Evolutionary conservation across 1,284 basidiomycete species (phyloP).

Genomic region (Phellinidium pouzarii): DNA sequence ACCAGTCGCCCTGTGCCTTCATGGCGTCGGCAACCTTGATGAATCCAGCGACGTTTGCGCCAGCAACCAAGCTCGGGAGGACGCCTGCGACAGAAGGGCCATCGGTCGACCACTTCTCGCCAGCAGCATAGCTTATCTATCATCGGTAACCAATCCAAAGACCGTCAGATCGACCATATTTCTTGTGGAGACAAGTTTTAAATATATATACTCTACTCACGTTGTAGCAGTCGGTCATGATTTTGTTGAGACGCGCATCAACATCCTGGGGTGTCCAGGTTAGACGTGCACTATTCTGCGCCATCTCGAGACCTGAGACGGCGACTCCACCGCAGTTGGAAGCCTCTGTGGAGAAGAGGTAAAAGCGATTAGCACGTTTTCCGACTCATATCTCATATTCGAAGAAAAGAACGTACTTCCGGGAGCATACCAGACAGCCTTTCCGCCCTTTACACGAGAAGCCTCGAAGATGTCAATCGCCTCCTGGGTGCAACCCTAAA

Average conservation of each 20-base stretch:
- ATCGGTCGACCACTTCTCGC: conserved; percentile 54
- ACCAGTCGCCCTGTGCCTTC: conserved; percentile 70
- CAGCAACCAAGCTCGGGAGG: conserved; percentile 56
- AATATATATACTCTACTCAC: conserved; percentile 23
- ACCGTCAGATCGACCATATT: conserved; percentile 17
- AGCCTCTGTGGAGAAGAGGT: conserved; percentile 35
- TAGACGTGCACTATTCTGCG: conserved; percentile 68
- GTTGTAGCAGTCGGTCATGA: conserved; percentile 68
- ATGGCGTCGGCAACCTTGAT: conserved; percentile 65
- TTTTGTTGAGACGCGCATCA: conserved; percentile 65
- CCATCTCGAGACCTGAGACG: conserved; percentile 76
- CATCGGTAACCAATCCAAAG: neutral
- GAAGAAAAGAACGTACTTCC: conserved; percentile 40
- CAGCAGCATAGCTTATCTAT: conserved; percentile 52
- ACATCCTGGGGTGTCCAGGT: conserved; percentile 65
- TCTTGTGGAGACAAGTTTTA: conserved; percentile 1
- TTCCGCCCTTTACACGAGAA: conserved; percentile 44
- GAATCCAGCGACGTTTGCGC: conserved; percentile 76
- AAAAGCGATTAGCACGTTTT: neutral
- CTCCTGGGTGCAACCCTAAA: conserved; percentile 53
- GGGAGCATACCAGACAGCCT: conserved; percentile 61
- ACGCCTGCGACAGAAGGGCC: conserved; percentile 30
- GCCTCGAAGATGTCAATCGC: conserved; percentile 72
- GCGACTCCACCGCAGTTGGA: conserved; percentile 70
- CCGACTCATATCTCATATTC: neutral